Conservation (phyloP, 1,284 basidiomycete species). For the Boletus semigastroideus region DNA sequence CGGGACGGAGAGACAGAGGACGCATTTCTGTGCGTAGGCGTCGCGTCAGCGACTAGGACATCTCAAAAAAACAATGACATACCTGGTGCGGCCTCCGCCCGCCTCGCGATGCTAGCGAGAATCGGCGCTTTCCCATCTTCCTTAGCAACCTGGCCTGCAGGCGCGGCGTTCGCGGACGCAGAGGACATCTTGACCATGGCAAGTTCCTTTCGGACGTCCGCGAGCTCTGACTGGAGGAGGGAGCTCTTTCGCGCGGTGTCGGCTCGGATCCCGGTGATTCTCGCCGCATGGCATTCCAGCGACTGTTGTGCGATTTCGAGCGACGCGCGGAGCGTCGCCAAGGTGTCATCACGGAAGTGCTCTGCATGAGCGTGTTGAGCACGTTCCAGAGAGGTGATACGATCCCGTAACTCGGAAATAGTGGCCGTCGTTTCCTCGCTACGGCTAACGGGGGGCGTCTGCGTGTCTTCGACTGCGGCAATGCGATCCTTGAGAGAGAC, state of each 20-base stretch:
- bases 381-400: constrained; percentile 15
- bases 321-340: constrained; percentile 6
- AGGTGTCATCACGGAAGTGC: constrained; percentile 4
- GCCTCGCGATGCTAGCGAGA: not conserved
- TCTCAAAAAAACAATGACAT: not conserved
- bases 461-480: constrained; percentile 12
- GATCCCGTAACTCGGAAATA: constrained; percentile 3
- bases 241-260: constrained; percentile 20
- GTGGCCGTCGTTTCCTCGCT: not conserved
- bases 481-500: constrained; percentile 22
- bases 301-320: constrained; percentile 3
- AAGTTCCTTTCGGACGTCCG: constrained; percentile 10
- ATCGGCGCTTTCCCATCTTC: not conserved
- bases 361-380: constrained; percentile 4
- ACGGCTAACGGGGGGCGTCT: not conserved
- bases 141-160: constrained; percentile 5
- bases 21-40: not conserved
- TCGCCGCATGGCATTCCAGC: constrained; percentile 19
- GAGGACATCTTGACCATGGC: constrained; percentile 8
- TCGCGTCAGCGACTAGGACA: constrained; percentile 1
- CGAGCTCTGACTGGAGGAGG: constrained; percentile 19
- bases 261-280: constrained; percentile 20
- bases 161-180: not conserved
- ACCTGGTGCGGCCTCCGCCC: constrained; percentile 12
- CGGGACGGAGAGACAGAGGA: not conserved